Conservation (phyloP, 768 basidiomycete species). For the Leucocoprinus leucothites region DNA sequence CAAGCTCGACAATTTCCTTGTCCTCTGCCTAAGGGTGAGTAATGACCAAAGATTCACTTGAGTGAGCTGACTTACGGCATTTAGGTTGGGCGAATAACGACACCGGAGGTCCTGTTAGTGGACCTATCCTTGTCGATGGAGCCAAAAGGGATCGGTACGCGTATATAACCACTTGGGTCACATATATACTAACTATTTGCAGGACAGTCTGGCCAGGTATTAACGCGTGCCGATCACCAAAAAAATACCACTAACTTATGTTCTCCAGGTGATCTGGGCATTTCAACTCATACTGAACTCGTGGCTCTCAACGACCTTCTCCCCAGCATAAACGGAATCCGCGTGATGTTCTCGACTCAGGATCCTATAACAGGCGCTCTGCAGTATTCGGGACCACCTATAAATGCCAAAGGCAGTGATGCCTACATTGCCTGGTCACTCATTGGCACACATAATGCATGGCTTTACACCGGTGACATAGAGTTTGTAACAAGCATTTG, state of each 20-base stretch:
- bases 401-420: constrained; percentile 18
- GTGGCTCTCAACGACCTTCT: constrained; percentile 31
- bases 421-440: constrained; percentile 25
- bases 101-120: constrained; percentile 42
- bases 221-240: neutral
- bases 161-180: neutral
- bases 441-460: constrained; percentile 39
- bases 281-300: constrained; percentile 35
- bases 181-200: neutral
- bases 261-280: constrained; percentile 36
- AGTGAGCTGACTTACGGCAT: too few relatives aligned
- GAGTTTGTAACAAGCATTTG: constrained; percentile 39
- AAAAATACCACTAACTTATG: neutral
- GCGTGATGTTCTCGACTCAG: constrained; percentile 46
- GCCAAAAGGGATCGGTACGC: constrained; percentile 48
- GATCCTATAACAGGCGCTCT: constrained; percentile 24
- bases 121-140: constrained; percentile 51
- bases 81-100: constrained; percentile 49
- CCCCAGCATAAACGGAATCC: constrained; percentile 42
- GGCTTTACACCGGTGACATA: constrained; percentile 43
- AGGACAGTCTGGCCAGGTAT: constrained; percentile 11
- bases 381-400: constrained; percentile 7
- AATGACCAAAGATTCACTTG: too few relatives aligned
- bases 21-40: constrained; percentile 8
- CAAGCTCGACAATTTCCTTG: constrained; percentile 32